Evolutionary conservation across 345 rosid genomes (phyloP).

Genomic region (Populus tremula): DNA sequence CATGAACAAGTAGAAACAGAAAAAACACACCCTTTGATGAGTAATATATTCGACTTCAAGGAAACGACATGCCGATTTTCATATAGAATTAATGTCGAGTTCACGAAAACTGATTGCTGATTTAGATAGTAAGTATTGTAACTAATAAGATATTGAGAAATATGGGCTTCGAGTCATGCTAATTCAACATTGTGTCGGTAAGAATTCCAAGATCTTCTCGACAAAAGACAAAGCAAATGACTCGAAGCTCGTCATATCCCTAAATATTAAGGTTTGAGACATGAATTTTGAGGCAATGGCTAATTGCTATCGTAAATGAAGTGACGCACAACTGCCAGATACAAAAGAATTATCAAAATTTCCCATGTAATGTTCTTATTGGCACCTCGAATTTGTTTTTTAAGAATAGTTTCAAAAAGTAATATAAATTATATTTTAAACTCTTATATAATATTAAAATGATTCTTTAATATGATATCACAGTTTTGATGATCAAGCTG

Average conservation of each 20-base stretch:
- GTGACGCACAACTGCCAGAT: no score
- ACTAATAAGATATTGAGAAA: background rate
- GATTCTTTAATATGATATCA: accelerated
- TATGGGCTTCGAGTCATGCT: constrained; percentile 10
- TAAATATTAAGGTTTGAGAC: background rate
- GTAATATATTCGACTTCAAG: constrained; percentile 32
- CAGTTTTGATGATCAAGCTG: accelerated
- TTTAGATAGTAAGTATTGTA: constrained; percentile 7
- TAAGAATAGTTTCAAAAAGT: no score
- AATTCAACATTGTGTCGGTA: constrained; percentile 11
- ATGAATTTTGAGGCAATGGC: background rate
- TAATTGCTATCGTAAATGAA: no score
- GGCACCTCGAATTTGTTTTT: no score
- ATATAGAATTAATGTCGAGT: constrained; percentile 18
- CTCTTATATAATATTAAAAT: no score
- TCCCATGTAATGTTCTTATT: no score
- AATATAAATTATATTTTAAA: no score
- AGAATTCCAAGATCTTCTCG: constrained; percentile 19
- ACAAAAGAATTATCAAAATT: no score
- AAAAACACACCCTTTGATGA: constrained; percentile 36
- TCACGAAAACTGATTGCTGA: constrained; percentile 1
- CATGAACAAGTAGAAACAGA: constrained; percentile 31
- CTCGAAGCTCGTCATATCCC: background rate
- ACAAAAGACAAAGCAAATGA: constrained; percentile 13
- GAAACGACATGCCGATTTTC: constrained; percentile 34